Evolutionary conservation across 768 basidiomycete species (phyloP).

Genomic region (Galerina marginata): DNA sequence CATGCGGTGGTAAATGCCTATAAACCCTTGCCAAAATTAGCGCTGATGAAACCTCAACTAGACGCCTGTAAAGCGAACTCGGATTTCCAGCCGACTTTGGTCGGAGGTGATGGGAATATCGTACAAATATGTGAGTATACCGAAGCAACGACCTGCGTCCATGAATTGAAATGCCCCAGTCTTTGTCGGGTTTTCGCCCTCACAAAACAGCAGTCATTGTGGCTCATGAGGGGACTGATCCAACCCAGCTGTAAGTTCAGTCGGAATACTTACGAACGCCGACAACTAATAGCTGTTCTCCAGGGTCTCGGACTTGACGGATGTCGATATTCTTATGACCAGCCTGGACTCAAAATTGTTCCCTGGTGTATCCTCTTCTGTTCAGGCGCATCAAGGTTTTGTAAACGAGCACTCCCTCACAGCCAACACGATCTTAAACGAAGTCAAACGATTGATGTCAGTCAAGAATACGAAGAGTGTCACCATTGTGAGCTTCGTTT

Average conservation of each 20-base stretch:
- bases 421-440: conserved; percentile 40
- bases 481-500: conserved; percentile 48
- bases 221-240: conserved; percentile 67
- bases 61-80: conserved; percentile 38
- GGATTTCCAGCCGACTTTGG: conserved; percentile 34
- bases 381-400: conserved; percentile 57
- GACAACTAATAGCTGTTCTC: conserved; percentile 27
- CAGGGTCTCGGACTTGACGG: conserved; percentile 54
- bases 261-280: conserved; percentile 49
- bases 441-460: conserved; percentile 46
- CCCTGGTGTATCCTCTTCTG: conserved; percentile 47
- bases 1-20: conserved; percentile 33
- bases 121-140: conserved; percentile 35
- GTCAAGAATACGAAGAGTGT: conserved; percentile 27
- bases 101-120: conserved; percentile 36
- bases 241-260: conserved; percentile 51
- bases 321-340: conserved; percentile 44
- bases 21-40: conserved; percentile 18
- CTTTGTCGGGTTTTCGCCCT: conserved; percentile 63
- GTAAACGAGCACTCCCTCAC: conserved; percentile 48
- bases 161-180: conserved; percentile 32
- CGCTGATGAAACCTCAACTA: conserved; percentile 4
- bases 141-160: not conserved
- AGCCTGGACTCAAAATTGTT: conserved; percentile 49
- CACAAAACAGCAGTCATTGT: conserved; percentile 58